These are phyloP conservation scores for Lagerstroemia speciosa DNA, from an alignment of 345 rosid species.

Conservation along the genomic window DNA sequence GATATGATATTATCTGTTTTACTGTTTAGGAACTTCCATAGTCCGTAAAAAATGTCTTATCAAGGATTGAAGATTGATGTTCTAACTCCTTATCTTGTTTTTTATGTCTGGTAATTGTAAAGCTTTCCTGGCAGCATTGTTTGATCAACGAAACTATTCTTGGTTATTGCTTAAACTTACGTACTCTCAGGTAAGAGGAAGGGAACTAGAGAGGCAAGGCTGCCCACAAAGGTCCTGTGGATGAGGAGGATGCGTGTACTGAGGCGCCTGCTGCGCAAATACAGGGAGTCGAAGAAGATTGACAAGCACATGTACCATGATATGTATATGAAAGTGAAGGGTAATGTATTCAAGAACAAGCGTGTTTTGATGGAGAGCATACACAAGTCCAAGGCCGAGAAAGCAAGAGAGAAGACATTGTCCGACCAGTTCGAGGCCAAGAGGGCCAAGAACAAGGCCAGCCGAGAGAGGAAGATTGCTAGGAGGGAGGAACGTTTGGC, in stretches of 20 bases:
- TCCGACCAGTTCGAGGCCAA: constrained; percentile 91
- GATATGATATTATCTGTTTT: no score
- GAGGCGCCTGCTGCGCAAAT: constrained; percentile 80
- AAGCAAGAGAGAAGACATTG: constrained; percentile 87
- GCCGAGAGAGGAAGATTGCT: constrained; percentile 81
- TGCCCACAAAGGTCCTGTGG: constrained; percentile 93
- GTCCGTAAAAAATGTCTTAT: no score
- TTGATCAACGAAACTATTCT: no score
- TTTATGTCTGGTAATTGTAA: no score
- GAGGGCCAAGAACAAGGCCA: constrained; percentile 92
- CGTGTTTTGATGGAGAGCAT: constrained; percentile 94
- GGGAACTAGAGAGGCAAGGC: constrained; percentile 94
- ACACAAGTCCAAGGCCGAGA: constrained; percentile 94
- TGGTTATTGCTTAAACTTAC: not conserved
- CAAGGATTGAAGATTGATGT: no score
- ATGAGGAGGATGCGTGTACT: constrained; percentile 95
- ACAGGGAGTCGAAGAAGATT: constrained; percentile 83
- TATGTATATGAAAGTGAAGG: constrained; percentile 98
- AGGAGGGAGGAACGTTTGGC: constrained; percentile 89
- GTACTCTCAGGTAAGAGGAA: constrained; percentile 63
- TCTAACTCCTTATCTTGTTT: no score
- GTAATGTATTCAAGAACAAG: constrained; percentile 93
- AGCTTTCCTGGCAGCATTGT: no score
- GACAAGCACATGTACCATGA: constrained; percentile 98
- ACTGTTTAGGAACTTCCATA: no score